phyloP scores from a whole-genome alignment of 163 green algal species.

The Scenedesmus sp. region DNA sequence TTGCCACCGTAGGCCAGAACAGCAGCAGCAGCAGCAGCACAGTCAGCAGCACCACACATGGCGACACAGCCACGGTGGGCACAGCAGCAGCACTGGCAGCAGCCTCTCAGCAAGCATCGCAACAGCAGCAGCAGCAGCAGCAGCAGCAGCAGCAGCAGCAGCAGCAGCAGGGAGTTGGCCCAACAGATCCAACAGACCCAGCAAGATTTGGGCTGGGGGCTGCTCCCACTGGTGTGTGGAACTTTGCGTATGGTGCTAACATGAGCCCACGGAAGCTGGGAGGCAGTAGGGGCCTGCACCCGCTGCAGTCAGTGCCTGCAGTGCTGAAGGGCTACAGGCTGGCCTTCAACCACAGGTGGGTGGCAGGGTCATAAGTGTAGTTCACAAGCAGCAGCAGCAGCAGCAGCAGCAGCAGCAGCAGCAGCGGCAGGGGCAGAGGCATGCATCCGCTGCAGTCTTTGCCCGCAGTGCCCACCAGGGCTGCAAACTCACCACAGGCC shows the following conservation, averaged over 20 bases:
- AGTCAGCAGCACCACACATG: not conserved
- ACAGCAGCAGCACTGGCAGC: not conserved
- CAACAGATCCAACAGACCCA: not conserved
- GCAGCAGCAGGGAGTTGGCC: not conserved
- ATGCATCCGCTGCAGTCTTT: not conserved
- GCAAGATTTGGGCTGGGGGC: conserved; percentile 55
- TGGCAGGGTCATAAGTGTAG: not conserved
- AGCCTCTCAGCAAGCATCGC: not conserved
- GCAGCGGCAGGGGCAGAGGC: not conserved
- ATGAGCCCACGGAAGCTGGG: conserved; percentile 67
- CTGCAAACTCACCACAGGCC: not conserved
- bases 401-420: not conserved
- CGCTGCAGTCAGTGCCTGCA: conserved; percentile 58
- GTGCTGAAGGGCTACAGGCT: conserved; percentile 60
- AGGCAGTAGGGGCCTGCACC: conserved; percentile 52
- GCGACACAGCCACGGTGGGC: not conserved
- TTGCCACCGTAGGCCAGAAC: conserved; percentile 49
- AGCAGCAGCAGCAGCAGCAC: conserved; percentile 9
- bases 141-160: not conserved
- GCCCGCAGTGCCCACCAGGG: too few relatives aligned
- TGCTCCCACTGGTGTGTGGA: conserved; percentile 55
- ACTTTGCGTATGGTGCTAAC: conserved; percentile 78
- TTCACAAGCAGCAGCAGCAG: not conserved
- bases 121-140: not conserved
- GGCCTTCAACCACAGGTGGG: conserved; percentile 38